A percentile compares a stretch with the other conserved stretches of the same genome.
Conservation (phyloP, 2,329 filamentous ascomycete species). For the Aureobasidium melanogenum region DNA sequence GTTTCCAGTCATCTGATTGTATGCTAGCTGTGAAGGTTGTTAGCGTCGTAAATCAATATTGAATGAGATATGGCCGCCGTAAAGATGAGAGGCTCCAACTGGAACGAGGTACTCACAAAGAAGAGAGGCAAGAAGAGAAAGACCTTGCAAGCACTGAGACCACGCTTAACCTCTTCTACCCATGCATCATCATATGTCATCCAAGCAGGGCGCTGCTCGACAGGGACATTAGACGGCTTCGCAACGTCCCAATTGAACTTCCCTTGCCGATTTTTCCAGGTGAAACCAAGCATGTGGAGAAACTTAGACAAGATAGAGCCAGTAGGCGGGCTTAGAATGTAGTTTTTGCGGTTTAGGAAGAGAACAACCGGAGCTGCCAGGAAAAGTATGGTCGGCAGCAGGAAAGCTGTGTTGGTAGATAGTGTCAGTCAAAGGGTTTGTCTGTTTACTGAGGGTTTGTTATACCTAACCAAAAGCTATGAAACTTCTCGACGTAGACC, state of each 20-base stretch:
- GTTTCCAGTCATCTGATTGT: conserved; percentile 30
- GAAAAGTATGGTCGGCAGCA: conserved; percentile 56
- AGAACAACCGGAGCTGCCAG: conserved; percentile 33
- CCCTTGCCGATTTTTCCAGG: conserved; percentile 40
- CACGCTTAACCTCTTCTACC: conserved; percentile 66
- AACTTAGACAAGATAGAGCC: conserved; percentile 66
- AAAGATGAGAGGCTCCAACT: not conserved
- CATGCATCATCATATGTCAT: conserved; percentile 75
- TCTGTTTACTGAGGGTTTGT: no score
- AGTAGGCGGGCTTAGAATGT: conserved; percentile 55
- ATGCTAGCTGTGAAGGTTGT: conserved; percentile 38
- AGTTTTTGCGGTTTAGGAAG: conserved; percentile 28
- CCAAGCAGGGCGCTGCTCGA: conserved; percentile 52
- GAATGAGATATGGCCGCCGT: not conserved
- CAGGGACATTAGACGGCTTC: conserved; percentile 54
- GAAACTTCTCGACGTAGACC: conserved; percentile 55
- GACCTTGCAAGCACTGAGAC: conserved; percentile 59
- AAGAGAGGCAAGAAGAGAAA: conserved; percentile 46
- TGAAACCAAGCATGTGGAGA: conserved; percentile 49
- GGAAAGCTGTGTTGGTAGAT: conserved; percentile 36
- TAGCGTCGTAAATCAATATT: not conserved
- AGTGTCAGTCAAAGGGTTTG: no score
- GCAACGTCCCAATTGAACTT: conserved; percentile 49
- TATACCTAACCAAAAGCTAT: conserved; percentile 49
- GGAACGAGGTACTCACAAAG: conserved; percentile 33